These are phyloP conservation scores for Blastomyces silverae DNA, from an alignment of 2,329 filamentous ascomycete genomes.

Conservation along the genomic window DNA sequence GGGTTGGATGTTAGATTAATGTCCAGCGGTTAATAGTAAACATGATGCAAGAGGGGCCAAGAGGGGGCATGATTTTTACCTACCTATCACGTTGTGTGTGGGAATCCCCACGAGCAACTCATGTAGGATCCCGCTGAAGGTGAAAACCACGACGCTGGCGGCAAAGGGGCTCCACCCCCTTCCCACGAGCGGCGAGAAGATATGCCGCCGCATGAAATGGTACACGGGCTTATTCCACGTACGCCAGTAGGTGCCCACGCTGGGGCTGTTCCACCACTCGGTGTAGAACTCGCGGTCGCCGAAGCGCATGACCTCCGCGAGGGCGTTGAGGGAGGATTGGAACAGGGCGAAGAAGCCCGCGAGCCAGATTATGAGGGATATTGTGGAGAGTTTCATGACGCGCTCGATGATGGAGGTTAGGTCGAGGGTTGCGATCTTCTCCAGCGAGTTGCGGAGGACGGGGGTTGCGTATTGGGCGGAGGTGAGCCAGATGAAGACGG, in stretches of 20 bases:
- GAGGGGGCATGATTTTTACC: slow-evolving; percentile 11
- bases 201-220: slow-evolving; percentile 89
- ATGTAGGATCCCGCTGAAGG: slow-evolving; percentile 81
- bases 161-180: slow-evolving; percentile 66
- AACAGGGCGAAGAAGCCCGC: slow-evolving; percentile 96
- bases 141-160: slow-evolving; percentile 76
- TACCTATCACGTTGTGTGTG: slow-evolving; percentile 87
- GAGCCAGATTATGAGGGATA: slow-evolving; percentile 93
- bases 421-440: slow-evolving; percentile 76
- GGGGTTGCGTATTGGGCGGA: slow-evolving; percentile 92
- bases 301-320: slow-evolving; percentile 84
- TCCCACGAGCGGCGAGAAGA: slow-evolving; percentile 81
- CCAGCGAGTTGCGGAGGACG: slow-evolving; percentile 78
- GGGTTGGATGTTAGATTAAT: background rate
- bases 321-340: slow-evolving; percentile 82
- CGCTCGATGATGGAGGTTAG: slow-evolving; percentile 77
- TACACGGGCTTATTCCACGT: slow-evolving; percentile 98
- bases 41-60: background rate
- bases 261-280: slow-evolving; percentile 95
- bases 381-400: slow-evolving; percentile 89
- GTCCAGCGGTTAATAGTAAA: no score
- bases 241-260: slow-evolving; percentile 83
- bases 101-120: slow-evolving; percentile 90
- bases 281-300: slow-evolving; percentile 92
- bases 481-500: slow-evolving; percentile 89